phyloP scores from a whole-genome alignment of 805 yeast genomes.

The Schwanniomyces pseudopolymorphus region DNA sequence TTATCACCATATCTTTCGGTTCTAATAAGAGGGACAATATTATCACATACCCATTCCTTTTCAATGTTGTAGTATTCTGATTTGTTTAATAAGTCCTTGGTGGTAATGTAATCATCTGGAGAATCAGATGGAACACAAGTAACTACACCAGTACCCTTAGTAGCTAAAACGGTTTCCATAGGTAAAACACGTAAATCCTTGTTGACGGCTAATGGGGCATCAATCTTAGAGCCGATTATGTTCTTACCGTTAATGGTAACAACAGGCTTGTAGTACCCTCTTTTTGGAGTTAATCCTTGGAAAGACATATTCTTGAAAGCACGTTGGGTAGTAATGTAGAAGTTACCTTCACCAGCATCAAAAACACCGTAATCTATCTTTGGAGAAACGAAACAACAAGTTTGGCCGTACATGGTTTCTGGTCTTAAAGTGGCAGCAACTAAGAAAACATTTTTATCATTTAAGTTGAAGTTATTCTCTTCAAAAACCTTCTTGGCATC shows the following conservation, averaged over 20 bases:
- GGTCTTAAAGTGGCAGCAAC: constrained; percentile 98
- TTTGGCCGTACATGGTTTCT: constrained; percentile 98
- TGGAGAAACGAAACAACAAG: constrained; percentile 97
- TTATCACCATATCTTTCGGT: constrained; percentile 87
- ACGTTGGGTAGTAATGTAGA: constrained; percentile 85
- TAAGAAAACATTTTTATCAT: constrained; percentile 67
- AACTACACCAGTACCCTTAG: constrained; percentile 98
- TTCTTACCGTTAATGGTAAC: constrained; percentile 64
- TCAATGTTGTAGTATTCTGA: constrained; percentile 87
- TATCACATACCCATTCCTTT: constrained; percentile 80
- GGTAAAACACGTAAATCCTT: constrained; percentile 81
- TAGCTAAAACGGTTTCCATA: constrained; percentile 94
- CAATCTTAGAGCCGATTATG: constrained; percentile 82
- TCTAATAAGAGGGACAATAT: constrained; percentile 68
- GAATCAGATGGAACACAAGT: constrained; percentile 99
- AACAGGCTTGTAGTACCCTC: constrained; percentile 72
- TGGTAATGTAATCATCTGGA: constrained; percentile 93
- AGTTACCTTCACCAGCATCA: constrained; percentile 74
- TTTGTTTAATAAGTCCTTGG: constrained; percentile 79
- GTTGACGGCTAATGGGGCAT: constrained; percentile 77
- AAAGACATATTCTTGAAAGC: constrained; percentile 96
- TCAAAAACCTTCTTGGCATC: constrained; percentile 55
- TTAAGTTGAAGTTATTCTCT: constrained; percentile 45
- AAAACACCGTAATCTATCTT: constrained; percentile 89
- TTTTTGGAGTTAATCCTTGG: constrained; percentile 86